A percentile compares a stretch with the other conserved stretches of the same genome.
Evolutionary conservation across 2,329 filamentous ascomycete genomes (phyloP).

Genomic region (Fusarium haematococcum): DNA sequence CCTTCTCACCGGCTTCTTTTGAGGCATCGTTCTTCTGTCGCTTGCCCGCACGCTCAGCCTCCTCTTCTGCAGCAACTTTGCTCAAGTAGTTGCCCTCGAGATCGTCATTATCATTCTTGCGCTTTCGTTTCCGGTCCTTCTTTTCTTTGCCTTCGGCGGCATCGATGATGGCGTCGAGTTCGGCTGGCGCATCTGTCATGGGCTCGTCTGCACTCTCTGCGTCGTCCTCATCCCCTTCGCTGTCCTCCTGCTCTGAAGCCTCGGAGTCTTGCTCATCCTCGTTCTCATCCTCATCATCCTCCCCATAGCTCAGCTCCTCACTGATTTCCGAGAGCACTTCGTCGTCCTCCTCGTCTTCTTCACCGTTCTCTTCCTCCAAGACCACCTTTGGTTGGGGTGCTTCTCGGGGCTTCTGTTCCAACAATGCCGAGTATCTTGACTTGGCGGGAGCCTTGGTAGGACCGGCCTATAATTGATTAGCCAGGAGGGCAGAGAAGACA

Average conservation of each 20-base stretch:
- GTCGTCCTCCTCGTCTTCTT: constrained; percentile 50
- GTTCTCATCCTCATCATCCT: constrained; percentile 44
- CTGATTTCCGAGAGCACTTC: constrained; percentile 50
- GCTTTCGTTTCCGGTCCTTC: constrained; percentile 72
- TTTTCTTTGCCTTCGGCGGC: constrained; percentile 51
- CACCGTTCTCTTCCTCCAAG: constrained; percentile 43
- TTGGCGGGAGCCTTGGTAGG: constrained; percentile 61
- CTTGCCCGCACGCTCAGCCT: constrained; percentile 68
- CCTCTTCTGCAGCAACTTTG: constrained; percentile 70
- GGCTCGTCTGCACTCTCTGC: constrained; percentile 56
- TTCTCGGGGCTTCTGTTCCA: constrained; percentile 50
- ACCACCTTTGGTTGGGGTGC: constrained; percentile 37
- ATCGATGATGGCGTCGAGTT: constrained; percentile 52
- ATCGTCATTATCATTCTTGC: constrained; percentile 75
- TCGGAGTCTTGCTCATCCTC: constrained; percentile 43
- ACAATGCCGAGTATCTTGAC: constrained; percentile 57
- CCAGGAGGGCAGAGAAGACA: constrained; percentile 8
- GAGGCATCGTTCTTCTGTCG: constrained; percentile 58
- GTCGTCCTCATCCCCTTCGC: constrained; percentile 47
- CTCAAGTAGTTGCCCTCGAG: constrained; percentile 78
- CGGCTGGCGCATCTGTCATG: constrained; percentile 49
- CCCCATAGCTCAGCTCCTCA: constrained; percentile 50
- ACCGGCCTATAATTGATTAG: constrained; percentile 57
- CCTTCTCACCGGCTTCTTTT: constrained; percentile 44
- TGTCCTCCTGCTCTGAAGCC: constrained; percentile 42